Evolutionary conservation across 805 yeast genomes (phyloP), one percentile per base, ranked within the genome.

Genomic region (Lipomyces sp.): DNA sequence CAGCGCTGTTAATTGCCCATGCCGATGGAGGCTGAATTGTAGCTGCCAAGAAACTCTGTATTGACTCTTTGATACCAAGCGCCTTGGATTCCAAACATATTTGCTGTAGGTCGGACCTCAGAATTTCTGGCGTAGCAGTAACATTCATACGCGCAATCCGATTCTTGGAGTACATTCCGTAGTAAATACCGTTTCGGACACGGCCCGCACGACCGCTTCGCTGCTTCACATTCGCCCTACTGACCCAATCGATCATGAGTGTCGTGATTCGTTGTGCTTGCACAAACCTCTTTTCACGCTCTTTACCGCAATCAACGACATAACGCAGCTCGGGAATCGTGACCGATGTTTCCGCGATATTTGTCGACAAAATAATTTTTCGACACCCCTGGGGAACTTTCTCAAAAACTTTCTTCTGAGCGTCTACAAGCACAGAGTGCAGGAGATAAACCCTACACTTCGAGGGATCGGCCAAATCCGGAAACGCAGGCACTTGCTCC

Each of bases 301-400:
- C 86, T 67, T 87, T 83, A 0, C 97, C 97, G 45, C 89, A 80
- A 74, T 91, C 97, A 45, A 91, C 84, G 0, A 91, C 97, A 74
- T 84, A 90, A 68, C 81, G 82, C 34, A 91, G 83, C 33, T 96
- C 95, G 73, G 90, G 94, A 24, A 91, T 90, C 0, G 97, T 91
- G 71, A 91, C 81, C 0, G 97, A 91, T 0, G 97, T 91, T 75
- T 91, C 97, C 0, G 97, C 97, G 65, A 91, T 90, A 73, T 91
- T 91, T 0, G 97, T 91, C 0, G 96, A 90, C 56, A 91, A 87
- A 35, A 91, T 87, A 57, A 90, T 87, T 74, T 90, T 91, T 61
- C 96, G 79, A 57, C 82, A 78, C 1, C 78, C 79, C 24, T 74
- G 69, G 57, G 80, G 80, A 2, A 86, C 80, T 57, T 80, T 81